A percentile compares a stretch with the other conserved stretches of the same genome.
Evolutionary conservation across 1,284 basidiomycete species (phyloP).

Genomic region (Leucoagaricus sp.): DNA sequence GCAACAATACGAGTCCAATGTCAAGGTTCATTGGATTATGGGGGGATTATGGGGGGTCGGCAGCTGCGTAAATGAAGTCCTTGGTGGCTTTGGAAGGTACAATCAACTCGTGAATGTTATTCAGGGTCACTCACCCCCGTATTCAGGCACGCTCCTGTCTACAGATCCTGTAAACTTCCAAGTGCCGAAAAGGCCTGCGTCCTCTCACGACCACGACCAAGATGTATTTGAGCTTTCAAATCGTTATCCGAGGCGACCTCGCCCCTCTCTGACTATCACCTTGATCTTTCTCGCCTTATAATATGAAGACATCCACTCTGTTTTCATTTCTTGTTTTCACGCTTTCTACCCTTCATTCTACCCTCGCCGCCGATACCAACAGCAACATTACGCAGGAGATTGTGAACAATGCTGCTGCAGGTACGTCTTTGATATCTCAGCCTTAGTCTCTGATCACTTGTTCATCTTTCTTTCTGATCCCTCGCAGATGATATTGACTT

Average conservation of each 20-base stretch:
- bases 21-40: no score
- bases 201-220: no score
- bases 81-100: no score
- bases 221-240: neutral
- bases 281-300: neutral
- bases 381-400: conserved; percentile 4
- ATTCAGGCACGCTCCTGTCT: no score
- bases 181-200: no score
- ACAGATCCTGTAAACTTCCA: no score
- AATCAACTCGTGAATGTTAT: no score
- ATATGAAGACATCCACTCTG: conserved; percentile 16
- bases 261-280: neutral
- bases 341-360: neutral
- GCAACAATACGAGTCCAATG: no score
- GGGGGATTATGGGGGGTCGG: no score
- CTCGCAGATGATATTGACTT: conserved; percentile 30
- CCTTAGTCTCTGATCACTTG: no score
- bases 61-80: no score
- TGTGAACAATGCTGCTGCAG: conserved; percentile 10
- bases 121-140: no score
- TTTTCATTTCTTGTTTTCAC: conserved; percentile 4
- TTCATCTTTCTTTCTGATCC: neutral
- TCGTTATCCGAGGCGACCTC: neutral
- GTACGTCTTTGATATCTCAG: neutral
- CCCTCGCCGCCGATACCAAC: neutral